These are phyloP conservation scores for Pyrenula aspistea DNA, from an alignment of 495 filamentous ascomycete species.

Conservation along the genomic window DNA sequence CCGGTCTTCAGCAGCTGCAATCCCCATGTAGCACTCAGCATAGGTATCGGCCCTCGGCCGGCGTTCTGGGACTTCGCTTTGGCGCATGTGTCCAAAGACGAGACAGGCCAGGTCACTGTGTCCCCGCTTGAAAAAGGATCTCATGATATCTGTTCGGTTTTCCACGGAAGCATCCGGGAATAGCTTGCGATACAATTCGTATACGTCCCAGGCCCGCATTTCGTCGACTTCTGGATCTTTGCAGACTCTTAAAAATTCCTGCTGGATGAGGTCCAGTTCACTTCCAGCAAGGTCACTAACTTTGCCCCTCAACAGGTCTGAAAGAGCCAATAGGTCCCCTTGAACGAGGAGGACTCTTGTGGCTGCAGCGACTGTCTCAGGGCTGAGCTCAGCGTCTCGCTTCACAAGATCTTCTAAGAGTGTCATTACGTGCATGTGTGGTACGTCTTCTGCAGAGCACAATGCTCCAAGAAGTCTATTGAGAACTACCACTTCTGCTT, in stretches of 20 bases:
- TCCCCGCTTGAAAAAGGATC: constrained; percentile 62
- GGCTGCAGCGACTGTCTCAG: constrained; percentile 60
- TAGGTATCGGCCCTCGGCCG: constrained; percentile 66
- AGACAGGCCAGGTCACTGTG: constrained; percentile 72
- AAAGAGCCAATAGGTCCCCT: constrained; percentile 60
- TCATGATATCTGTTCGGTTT: constrained; percentile 63
- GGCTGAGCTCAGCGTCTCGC: constrained; percentile 51
- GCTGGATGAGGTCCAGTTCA: constrained; percentile 50
- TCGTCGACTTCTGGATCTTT: constrained; percentile 46
- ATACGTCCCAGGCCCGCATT: constrained; percentile 65
- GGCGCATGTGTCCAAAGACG: constrained; percentile 83
- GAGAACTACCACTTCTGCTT: not conserved
- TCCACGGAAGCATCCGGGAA: constrained; percentile 61
- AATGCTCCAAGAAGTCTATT: not conserved
- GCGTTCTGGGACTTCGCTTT: constrained; percentile 38
- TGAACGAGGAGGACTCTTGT: constrained; percentile 57
- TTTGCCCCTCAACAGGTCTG: constrained; percentile 60
- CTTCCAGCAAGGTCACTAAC: constrained; percentile 48
- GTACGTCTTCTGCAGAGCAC: constrained; percentile 21
- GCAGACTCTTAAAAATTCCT: constrained; percentile 52
- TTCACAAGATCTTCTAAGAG: constrained; percentile 66
- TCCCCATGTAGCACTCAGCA: constrained; percentile 60
- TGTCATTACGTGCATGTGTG: constrained; percentile 56
- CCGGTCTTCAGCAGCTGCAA: constrained; percentile 50
- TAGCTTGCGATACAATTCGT: constrained; percentile 59